These are phyloP conservation scores for Aureococcus anophagefferens DNA, from an alignment of 108 stramenopile species.

Conservation along the genomic window DNA sequence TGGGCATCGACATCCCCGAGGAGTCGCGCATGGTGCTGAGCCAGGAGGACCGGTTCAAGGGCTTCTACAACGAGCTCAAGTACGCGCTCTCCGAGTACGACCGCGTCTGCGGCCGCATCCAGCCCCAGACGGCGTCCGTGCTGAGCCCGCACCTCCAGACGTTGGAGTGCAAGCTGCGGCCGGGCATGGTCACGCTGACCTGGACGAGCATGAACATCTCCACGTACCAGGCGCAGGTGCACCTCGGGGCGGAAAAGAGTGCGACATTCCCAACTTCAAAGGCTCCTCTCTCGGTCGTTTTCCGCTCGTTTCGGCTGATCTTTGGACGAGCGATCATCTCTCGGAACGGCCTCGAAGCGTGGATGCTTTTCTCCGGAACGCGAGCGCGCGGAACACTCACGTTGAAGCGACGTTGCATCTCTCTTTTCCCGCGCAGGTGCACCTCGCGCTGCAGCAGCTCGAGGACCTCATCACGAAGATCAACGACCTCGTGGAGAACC, in stretches of 20 bases:
- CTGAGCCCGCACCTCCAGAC: constrained; percentile 27
- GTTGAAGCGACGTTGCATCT: no score
- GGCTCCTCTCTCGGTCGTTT: no score
- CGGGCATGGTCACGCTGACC: constrained; percentile 48
- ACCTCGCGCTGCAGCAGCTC: constrained; percentile 22
- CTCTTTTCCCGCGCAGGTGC: constrained; percentile 10
- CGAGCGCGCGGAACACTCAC: no score
- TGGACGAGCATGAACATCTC: constrained; percentile 63
- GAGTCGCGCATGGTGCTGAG: constrained; percentile 41
- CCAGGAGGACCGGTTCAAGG: constrained; percentile 43
- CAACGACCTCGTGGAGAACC: constrained; percentile 53
- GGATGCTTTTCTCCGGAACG: no score
- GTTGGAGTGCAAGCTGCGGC: constrained; percentile 34
- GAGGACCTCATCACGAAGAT: constrained; percentile 44
- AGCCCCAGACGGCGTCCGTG: constrained; percentile 26
- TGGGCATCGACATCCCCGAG: constrained; percentile 44
- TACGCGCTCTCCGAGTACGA: constrained; percentile 43
- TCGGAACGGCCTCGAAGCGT: no score
- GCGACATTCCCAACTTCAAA: no score
- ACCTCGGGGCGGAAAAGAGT: no score
- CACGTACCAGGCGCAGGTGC: constrained; percentile 25
- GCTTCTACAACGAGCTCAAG: constrained; percentile 34
- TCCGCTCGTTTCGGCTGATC: no score
- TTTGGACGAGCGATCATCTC: no score
- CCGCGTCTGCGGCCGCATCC: constrained; percentile 23